Evolutionary conservation across 2,329 filamentous ascomycete genomes (phyloP), one percentile per base, ranked within the genome.

Genomic region (Alternaria rosae): DNA sequence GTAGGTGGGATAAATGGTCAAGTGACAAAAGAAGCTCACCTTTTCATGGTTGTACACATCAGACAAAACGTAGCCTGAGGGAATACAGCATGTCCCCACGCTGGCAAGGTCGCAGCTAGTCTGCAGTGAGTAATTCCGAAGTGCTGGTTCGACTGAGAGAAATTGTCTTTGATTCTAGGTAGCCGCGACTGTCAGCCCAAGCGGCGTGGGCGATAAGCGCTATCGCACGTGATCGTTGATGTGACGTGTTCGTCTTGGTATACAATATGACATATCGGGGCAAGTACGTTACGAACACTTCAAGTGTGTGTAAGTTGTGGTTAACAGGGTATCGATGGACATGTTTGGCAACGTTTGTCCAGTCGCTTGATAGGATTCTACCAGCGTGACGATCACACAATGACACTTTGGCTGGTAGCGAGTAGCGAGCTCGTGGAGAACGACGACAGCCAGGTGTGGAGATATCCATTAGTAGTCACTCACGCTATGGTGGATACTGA

Each of bases 401-500:
- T 0, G 32, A 17, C 35, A 38, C 35, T 38, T 38, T 38, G 32
- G n/a, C 32, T 10, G 15, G 35, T 38, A 17, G 53, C 35, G 41
- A 38, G 54, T 57, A 21, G 45, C 11, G 28, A 47, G 53, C 53
- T 47, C 42, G 54, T 56, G 21, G 53, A 50, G 26, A 17, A 26
- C 32, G 28, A 56, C 44, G 42, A 32, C 17, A 54, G 42, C 20
- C 43, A 57, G 21, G n/a, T 56, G 30, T 48, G n/a, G 30, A 38
- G 28, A 23, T 41, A n/a, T 35, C 21, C 30, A 38, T n/a, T n/a
- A 26, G 12, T 20, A 35, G 15, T 26, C 44, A 48, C 32, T 41
- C 43, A 57, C 30, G n/a, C 28, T n/a, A 44, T 38, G 26, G 43
- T 51, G 47, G 47, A 21, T 51, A 51, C 15, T 21, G 30, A 51